Conservation (phyloP, 768 basidiomycete species). For the Austroboletus eburneus region DNA sequence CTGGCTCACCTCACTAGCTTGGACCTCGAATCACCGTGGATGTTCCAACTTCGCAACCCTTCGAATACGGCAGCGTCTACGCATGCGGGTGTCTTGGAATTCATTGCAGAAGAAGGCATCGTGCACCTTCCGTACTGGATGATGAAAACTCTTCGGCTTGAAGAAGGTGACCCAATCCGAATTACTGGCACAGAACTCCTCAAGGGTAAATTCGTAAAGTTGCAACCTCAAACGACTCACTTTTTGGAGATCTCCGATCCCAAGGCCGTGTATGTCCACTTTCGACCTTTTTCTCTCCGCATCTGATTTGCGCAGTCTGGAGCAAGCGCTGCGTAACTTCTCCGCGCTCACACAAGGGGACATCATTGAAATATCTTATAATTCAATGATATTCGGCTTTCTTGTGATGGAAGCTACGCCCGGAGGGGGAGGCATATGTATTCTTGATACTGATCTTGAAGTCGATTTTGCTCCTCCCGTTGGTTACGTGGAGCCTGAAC, state of each 20-base stretch:
- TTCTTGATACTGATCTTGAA: conserved; percentile 95
- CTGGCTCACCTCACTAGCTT: conserved; percentile 82
- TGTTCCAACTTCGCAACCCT: conserved; percentile 94
- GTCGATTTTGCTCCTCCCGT: conserved; percentile 95
- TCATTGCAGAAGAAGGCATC: conserved; percentile 94
- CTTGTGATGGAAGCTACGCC: conserved; percentile 93
- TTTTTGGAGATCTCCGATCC: conserved; percentile 97
- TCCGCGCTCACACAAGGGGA: conserved; percentile 90
- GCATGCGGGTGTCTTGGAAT: conserved; percentile 96
- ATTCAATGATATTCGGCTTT: conserved; percentile 90
- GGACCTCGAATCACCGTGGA: conserved; percentile 91
- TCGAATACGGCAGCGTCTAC: conserved; percentile 77
- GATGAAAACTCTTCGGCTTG: conserved; percentile 94
- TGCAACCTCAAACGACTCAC: conserved; percentile 92
- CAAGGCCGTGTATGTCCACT: conserved; percentile 82
- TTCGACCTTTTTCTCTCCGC: background rate
- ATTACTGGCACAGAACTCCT: conserved; percentile 83
- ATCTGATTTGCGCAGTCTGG: conserved; percentile 54
- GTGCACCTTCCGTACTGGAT: conserved; percentile 98
- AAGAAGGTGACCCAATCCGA: conserved; percentile 93
- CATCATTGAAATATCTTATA: conserved; percentile 98
- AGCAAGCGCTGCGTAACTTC: conserved; percentile 93
- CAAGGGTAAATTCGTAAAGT: conserved; percentile 94
- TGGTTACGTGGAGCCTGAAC: conserved; percentile 92
- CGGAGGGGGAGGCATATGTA: conserved; percentile 80